Percentiles rank a stretch among this genome's conserved stretches.
Evolutionary conservation across 2,329 filamentous ascomycete genomes (phyloP).

Genomic region (Pyricularia sp.): DNA sequence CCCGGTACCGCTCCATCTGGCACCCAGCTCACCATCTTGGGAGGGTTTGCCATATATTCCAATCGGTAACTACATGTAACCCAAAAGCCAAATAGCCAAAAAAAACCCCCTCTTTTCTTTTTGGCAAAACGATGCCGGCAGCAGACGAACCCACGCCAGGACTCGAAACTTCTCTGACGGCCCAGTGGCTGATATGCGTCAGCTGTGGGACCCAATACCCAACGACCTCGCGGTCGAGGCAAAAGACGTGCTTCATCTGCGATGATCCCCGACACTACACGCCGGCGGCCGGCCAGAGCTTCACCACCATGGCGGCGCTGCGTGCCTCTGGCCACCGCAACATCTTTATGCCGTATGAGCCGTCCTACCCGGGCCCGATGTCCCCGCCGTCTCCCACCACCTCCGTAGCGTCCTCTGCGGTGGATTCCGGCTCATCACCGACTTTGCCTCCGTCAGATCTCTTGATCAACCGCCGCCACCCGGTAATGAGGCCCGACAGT

Average conservation of each 20-base stretch:
- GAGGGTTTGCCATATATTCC: background rate
- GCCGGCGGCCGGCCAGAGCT: slow-evolving; percentile 49
- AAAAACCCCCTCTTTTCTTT: background rate
- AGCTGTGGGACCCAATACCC: slow-evolving; percentile 62
- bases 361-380: slow-evolving; percentile 5
- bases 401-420: background rate
- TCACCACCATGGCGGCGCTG: slow-evolving; percentile 44
- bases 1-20: background rate
- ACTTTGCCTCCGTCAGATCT: background rate
- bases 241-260: slow-evolving; percentile 54
- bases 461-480: background rate
- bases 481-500: background rate
- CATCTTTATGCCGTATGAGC: slow-evolving; percentile 31
- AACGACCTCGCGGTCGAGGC: slow-evolving; percentile 28
- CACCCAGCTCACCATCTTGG: background rate
- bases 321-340: slow-evolving; percentile 33
- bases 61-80: background rate
- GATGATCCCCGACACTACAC: slow-evolving; percentile 63
- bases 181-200: slow-evolving; percentile 41
- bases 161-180: slow-evolving; percentile 6
- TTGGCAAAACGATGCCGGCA: background rate
- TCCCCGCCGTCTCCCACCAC: background rate
- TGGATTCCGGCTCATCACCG: background rate
- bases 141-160: background rate
- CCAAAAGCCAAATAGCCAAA: background rate